Conservation (phyloP, 2,329 filamentous ascomycete species). For the Acephala macrosclerotiorum region DNA sequence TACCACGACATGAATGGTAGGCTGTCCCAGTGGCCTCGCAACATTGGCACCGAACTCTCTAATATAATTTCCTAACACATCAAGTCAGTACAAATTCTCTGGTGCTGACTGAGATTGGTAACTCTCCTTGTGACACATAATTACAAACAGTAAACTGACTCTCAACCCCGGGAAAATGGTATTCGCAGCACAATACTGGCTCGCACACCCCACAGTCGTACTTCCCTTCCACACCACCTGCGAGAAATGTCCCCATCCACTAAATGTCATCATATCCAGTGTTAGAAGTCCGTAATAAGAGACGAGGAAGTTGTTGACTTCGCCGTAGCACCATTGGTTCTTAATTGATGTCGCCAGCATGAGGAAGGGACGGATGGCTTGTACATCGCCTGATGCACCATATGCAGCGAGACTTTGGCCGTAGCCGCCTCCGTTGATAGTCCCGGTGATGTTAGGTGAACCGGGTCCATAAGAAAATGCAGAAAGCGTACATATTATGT, state of each 20-base stretch:
- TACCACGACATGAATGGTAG: no score
- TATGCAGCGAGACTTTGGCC: constrained; percentile 90
- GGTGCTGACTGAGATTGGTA: no score
- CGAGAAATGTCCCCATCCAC: constrained; percentile 75
- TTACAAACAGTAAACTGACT: constrained; percentile 87
- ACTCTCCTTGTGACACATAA: constrained; percentile 56
- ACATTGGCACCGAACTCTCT: no score
- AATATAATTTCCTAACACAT: no score
- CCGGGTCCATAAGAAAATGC: background rate
- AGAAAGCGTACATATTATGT: constrained; percentile 73
- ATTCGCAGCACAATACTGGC: constrained; percentile 58
- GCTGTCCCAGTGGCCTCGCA: no score
- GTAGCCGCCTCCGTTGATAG: constrained; percentile 67
- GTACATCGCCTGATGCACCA: constrained; percentile 50
- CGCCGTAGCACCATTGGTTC: constrained; percentile 89
- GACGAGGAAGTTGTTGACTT: constrained; percentile 64
- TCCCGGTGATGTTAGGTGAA: constrained; percentile 45
- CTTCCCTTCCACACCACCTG: constrained; percentile 75
- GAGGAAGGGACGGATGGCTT: constrained; percentile 54
- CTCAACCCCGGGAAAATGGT: constrained; percentile 48
- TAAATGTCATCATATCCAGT: constrained; percentile 69
- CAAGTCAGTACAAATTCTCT: no score
- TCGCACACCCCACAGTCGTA: constrained; percentile 66
- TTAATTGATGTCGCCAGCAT: constrained; percentile 72
- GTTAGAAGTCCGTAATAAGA: constrained; percentile 63